Evolutionary conservation across 2,329 filamentous ascomycete genomes (phyloP).

Genomic region (Clathrospora elynae): DNA sequence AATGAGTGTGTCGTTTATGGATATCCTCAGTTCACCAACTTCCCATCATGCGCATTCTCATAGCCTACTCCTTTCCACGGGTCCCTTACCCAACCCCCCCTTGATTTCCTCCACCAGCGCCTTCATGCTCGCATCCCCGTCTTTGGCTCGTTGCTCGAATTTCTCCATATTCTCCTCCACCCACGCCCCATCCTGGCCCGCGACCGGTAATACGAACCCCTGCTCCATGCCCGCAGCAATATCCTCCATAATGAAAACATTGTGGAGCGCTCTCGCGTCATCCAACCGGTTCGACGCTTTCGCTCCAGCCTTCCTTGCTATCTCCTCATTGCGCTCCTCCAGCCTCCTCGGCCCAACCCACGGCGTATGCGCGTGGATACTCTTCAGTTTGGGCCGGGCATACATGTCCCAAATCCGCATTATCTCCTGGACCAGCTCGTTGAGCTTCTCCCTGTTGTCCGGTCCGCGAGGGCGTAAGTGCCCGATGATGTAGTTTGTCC

Average conservation of each 20-base stretch:
- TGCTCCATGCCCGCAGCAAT: conserved; percentile 34
- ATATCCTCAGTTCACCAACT: no score
- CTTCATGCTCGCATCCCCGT: conserved; percentile 31
- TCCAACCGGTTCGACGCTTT: conserved; percentile 19
- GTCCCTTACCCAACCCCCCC: not conserved
- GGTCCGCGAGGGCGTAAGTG: conserved; percentile 28
- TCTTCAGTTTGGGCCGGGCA: not conserved
- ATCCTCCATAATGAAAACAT: conserved; percentile 35
- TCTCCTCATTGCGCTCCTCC: not conserved
- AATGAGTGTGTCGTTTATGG: no score
- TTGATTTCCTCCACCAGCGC: conserved; percentile 21
- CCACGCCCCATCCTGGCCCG: conserved; percentile 34
- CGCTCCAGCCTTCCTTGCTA: not conserved
- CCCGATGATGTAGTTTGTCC: conserved; percentile 30
- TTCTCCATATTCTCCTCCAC: conserved; percentile 22
- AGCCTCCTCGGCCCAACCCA: no score
- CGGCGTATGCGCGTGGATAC: not conserved
- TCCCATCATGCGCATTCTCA: no score
- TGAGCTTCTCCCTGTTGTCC: conserved; percentile 14
- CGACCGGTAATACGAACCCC: conserved; percentile 31
- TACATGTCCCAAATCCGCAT: conserved; percentile 28
- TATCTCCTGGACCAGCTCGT: conserved; percentile 15
- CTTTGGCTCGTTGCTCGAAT: conserved; percentile 29
- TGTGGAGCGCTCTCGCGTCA: conserved; percentile 25
- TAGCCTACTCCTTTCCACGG: no score